Evolutionary conservation across 495 filamentous ascomycete genomes (phyloP).

Genomic region (Talaromyces nanjingensis): DNA sequence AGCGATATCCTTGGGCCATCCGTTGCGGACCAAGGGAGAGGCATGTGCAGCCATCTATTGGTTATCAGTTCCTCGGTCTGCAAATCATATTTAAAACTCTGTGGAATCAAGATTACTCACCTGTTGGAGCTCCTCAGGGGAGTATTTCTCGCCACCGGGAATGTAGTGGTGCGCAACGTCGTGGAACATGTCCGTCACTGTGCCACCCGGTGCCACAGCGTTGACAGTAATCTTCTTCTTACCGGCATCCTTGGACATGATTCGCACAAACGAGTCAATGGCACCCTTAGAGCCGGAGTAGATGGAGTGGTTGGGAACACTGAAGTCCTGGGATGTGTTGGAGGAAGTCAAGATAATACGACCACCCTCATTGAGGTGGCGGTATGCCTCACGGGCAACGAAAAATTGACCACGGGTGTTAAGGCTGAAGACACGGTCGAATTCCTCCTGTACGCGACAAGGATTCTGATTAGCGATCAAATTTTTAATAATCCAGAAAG

Average conservation of each 20-base stretch:
- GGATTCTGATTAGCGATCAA: too few species aligned
- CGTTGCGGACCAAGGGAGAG: constrained; percentile 48
- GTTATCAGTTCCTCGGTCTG: too few species aligned
- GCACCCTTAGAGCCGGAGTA: constrained; percentile 55
- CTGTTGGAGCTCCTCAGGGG: neutral
- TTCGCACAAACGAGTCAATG: constrained; percentile 48
- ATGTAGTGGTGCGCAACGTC: constrained; percentile 59
- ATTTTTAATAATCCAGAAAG: too few species aligned
- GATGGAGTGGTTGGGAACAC: constrained; percentile 54
- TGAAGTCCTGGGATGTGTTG: constrained; percentile 58
- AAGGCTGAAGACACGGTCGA: constrained; percentile 67
- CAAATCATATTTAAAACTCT: constrained; percentile 21
- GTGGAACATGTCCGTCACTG: constrained; percentile 67
- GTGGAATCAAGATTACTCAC: constrained; percentile 22
- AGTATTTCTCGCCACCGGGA: constrained; percentile 23
- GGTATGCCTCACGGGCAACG: constrained; percentile 69
- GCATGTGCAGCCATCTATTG: too few species aligned
- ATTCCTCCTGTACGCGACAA: constrained; percentile 40
- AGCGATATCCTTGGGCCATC: constrained; percentile 56
- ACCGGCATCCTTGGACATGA: constrained; percentile 45
- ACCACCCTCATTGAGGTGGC: constrained; percentile 55
- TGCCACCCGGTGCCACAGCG: constrained; percentile 57
- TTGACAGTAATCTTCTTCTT: constrained; percentile 57
- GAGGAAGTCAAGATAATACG: constrained; percentile 53
- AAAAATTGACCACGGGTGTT: constrained; percentile 79